Evolutionary conservation across 805 yeast genomes (phyloP), one percentile per base, ranked within the genome.

Genomic region (Ogataea kodamae): DNA sequence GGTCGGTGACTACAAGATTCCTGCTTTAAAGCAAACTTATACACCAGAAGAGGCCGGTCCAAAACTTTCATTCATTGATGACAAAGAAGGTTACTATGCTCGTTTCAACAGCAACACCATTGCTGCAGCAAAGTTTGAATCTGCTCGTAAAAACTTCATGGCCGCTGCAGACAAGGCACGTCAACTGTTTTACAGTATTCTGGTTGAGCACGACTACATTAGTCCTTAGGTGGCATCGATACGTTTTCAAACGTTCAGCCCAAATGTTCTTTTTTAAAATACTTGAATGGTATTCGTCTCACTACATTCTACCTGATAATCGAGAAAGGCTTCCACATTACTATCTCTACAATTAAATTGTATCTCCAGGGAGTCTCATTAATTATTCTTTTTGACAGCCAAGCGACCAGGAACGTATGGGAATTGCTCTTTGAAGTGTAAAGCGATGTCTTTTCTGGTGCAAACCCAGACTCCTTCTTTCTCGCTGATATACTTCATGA

Each of bases 401-500:
- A 38, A 31, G 7, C 29, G 16, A 5, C 42, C 42, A 9, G 49
- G 48, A 20, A 36, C 43, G 30, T 49, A 49, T 9, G 54, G 54
- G 22, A 44, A 46, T 25, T 46, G 28, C 8, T 25, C 22, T 18
- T 29, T 49, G 33, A 49, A 54, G 31, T 54, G 59, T 7, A 33
- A 32, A 9, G 67, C 65, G 28, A 61, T 61, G 20, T 60, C 58
- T 28, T 49, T 50, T 29, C 65, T 49, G 19, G 61, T 62, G 17
- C 63, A 53, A 6, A 62, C 61, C 63, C 64, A 60, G 9, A 58
- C 67, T 19, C 55, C 64, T 32, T 54, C 59, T 32, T 55, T 56
- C 14, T 43, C 42, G 13, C 49, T 46, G 16, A 59, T 54, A 30
- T 62, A 60, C 26, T 61, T 59, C 50, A 62, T 50, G 32, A 62